Evolutionary conservation across 176 grass and related monocot species (phyloP), one percentile per base, ranked within the genome.

Genomic region (Rhynchospora breviuscula): DNA sequence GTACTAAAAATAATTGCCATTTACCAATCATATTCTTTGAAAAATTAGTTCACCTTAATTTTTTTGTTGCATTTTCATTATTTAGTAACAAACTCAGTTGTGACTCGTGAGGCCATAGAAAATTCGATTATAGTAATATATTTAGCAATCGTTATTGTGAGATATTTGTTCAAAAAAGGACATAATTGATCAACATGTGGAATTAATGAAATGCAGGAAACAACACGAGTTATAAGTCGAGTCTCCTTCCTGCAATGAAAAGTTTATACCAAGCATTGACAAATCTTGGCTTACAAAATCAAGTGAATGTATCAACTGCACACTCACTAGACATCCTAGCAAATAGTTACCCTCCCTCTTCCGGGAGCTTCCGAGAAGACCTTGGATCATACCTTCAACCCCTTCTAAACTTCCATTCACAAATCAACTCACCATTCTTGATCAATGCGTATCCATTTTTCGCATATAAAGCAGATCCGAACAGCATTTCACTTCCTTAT

Each of bases 401-500:
- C 4, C 31, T 97, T 45, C 88, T 97, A 7, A 85, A 89, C 8
- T 97, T 97, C 78, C 89, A 88, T 83, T 66, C 81, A 3, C 65
- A 90, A 90, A 79, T 83, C 10, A 81, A 84, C 0, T 93, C 94
- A 0, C 85, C 91, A 2, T 93, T 93, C 87, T 67, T 97, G 29
- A 87, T 93, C 8, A 97, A 97, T 87, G 94, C 89, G 0, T 97
- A 97, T 66, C 91, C 91, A 0, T 97, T 93, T 83, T 93, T 97
- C 26, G 91, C 94, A 0, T 97, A 93, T 84, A 93, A 88, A 78
- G 94, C 52, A 2, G 76, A 81, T 84, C 94, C 94, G 0, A 76
- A 25, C 0, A 87, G 45, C 65, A 85, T 97, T 77, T 90, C 91
- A 69, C 86, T 97, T 81, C 89, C 89, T 26, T 97, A 97, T 85